These are phyloP conservation scores for Calonectria montana DNA, from an alignment of 2,329 filamentous ascomycete genomes.

Conservation along the genomic window DNA sequence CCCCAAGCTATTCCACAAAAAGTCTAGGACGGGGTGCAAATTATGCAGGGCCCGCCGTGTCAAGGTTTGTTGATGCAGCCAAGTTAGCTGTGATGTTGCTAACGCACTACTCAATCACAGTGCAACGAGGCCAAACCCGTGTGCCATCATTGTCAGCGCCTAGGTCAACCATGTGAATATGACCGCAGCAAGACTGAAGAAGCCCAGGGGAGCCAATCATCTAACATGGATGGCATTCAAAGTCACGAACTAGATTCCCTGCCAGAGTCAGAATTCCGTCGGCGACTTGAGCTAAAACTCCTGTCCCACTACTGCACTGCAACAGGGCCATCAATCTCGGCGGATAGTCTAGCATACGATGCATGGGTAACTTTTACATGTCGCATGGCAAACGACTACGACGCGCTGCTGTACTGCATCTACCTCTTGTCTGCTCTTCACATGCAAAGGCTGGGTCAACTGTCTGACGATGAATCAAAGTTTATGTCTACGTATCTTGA, in stretches of 20 bases:
- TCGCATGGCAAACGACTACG: constrained; percentile 28
- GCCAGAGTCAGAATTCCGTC: constrained; percentile 30
- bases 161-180: constrained; percentile 31
- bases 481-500: constrained; percentile 30
- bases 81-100: background rate
- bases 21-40: constrained; percentile 38
- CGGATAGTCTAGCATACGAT: constrained; percentile 22
- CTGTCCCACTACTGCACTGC: constrained; percentile 33
- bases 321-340: constrained; percentile 25
- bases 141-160: constrained; percentile 35
- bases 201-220: background rate
- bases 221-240: background rate
- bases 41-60: constrained; percentile 36
- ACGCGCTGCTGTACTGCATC: constrained; percentile 33
- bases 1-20: constrained; percentile 41
- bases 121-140: constrained; percentile 37
- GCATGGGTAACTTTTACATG: constrained; percentile 24
- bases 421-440: constrained; percentile 34
- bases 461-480: background rate
- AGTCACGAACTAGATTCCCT: background rate
- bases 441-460: constrained; percentile 12
- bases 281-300: constrained; percentile 33
- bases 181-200: constrained; percentile 21
- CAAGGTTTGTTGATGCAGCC: constrained; percentile 22
- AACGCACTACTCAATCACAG: constrained; percentile 6